Percentiles rank a stretch among this genome's conserved stretches.
Conservation (phyloP, 2,329 filamentous ascomycete species). For the Ustulina deusta region DNA sequence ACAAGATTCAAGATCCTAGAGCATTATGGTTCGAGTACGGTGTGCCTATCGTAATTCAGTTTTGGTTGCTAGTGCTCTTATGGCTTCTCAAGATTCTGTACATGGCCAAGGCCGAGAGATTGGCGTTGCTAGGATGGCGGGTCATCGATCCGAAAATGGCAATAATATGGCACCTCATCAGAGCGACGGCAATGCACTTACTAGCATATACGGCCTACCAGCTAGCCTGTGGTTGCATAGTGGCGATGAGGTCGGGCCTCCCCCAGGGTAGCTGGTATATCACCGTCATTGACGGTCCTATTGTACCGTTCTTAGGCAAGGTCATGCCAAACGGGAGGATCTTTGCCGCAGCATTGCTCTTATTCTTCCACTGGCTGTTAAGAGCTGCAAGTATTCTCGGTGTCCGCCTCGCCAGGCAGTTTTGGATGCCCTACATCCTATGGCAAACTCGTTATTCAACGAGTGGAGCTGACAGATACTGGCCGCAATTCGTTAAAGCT, state of each 20-base stretch:
- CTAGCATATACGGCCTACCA: conserved; percentile 48
- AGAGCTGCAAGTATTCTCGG: conserved; percentile 25
- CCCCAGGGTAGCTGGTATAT: conserved; percentile 6
- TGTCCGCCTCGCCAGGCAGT: conserved; percentile 13
- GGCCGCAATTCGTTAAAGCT: conserved; percentile 15
- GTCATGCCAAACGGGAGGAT: conserved; percentile 24
- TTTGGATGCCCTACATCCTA: conserved; percentile 42
- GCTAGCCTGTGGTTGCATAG: conserved; percentile 34
- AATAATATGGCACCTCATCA: conserved; percentile 39
- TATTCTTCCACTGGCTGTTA: conserved; percentile 38
- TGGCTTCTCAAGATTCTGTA: conserved; percentile 41
- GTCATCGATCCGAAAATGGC: conserved; percentile 34
- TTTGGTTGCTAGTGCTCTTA: conserved; percentile 39
- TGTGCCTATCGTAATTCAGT: conserved; percentile 38
- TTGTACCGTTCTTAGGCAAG: conserved; percentile 15
- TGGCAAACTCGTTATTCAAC: conserved; percentile 40
- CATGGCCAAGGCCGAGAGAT: conserved; percentile 40
- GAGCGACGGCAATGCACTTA: conserved; percentile 45
- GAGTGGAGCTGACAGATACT: conserved; percentile 4
- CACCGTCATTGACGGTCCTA: conserved; percentile 8
- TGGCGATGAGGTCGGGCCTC: neutral
- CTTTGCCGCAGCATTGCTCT: conserved; percentile 29
- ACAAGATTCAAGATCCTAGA: neutral
- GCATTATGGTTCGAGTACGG: conserved; percentile 41
- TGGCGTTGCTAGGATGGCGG: conserved; percentile 27